A percentile compares a stretch with the other conserved stretches of the same genome.
Evolutionary conservation across 495 filamentous ascomycete genomes (phyloP).

Genomic region (Umbilicaria muhlenbergii): DNA sequence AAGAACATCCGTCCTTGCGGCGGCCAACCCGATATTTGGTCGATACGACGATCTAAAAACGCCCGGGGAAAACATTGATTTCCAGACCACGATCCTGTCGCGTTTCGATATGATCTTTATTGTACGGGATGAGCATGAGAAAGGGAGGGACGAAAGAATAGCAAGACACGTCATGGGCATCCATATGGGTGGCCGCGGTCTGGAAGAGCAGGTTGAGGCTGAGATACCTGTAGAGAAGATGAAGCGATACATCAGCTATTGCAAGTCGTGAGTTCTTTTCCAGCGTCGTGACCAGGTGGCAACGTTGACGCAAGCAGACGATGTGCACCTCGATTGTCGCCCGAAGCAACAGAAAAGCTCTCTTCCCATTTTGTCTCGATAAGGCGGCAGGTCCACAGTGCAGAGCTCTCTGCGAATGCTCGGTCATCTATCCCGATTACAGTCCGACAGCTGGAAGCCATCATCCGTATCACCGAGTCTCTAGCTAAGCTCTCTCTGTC

Average conservation of each 20-base stretch:
- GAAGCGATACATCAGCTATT: constrained; percentile 96
- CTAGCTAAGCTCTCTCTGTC: constrained; percentile 82
- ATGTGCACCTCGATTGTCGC: constrained; percentile 82
- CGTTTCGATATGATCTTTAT: constrained; percentile 99
- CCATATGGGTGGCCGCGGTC: constrained; percentile 79
- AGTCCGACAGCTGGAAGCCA: constrained; percentile 90
- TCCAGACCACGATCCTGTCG: constrained; percentile 96
- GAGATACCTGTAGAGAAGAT: constrained; percentile 92
- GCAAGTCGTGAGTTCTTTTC: constrained; percentile 57
- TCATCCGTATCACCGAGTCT: constrained; percentile 92
- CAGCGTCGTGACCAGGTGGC: constrained; percentile 15
- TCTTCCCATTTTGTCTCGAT: constrained; percentile 96
- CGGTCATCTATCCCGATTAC: constrained; percentile 95
- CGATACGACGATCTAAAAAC: constrained; percentile 97
- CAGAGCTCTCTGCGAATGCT: constrained; percentile 71
- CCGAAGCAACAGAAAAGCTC: constrained; percentile 89
- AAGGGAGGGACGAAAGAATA: constrained; percentile 78
- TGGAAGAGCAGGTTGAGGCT: constrained; percentile 69
- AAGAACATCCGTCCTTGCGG: constrained; percentile 84
- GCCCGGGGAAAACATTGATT: constrained; percentile 98
- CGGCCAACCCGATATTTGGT: constrained; percentile 95
- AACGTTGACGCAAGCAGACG: constrained; percentile 32
- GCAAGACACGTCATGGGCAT: constrained; percentile 96
- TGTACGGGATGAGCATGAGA: constrained; percentile 87
- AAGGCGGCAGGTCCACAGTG: constrained; percentile 81